phyloP scores from a whole-genome alignment of 805 yeast genomes.

The Starmerella khaoyaiensis region DNA sequence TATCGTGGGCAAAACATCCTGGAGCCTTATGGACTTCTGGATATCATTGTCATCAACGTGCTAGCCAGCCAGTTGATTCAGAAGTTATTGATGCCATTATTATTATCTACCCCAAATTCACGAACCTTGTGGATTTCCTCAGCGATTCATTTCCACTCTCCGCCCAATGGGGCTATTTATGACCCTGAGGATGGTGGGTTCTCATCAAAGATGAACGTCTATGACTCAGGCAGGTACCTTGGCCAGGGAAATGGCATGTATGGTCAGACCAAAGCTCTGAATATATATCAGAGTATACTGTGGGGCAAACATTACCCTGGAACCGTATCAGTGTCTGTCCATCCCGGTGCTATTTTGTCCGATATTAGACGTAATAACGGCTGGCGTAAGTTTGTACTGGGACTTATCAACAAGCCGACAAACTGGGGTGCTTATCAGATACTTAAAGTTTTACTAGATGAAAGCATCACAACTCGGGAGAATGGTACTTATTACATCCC shows the following conservation, averaged over 20 bases:
- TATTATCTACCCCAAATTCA: conserved; percentile 28
- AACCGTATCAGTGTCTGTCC: conserved; percentile 29
- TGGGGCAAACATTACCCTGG: conserved; percentile 29
- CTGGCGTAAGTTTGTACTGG: conserved; percentile 16
- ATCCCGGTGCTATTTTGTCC: conserved; percentile 34
- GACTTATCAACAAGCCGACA: conserved; percentile 19
- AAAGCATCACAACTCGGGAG: conserved; percentile 25
- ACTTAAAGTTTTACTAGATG: conserved; percentile 32
- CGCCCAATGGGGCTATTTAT: conserved; percentile 31
- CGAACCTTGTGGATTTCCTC: conserved; percentile 39
- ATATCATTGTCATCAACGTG: conserved; percentile 35
- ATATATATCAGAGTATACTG: conserved; percentile 29
- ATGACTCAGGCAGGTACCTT: conserved; percentile 14
- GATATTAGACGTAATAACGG: conserved; percentile 28
- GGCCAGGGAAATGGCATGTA: conserved; percentile 25
- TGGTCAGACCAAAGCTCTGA: conserved; percentile 38
- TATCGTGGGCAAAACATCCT: conserved; percentile 16
- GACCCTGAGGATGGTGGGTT: conserved; percentile 25
- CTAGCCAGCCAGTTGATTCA: conserved; percentile 37
- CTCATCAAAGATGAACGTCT: conserved; percentile 20
- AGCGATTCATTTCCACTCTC: conserved; percentile 27
- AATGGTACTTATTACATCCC: conserved; percentile 34
- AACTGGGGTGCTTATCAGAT: conserved; percentile 37
- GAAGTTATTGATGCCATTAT: conserved; percentile 25
- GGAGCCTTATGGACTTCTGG: conserved; percentile 15